phyloP scores from a whole-genome alignment of 2,329 filamentous ascomycete species.

The Cladosporium oxysporum region DNA sequence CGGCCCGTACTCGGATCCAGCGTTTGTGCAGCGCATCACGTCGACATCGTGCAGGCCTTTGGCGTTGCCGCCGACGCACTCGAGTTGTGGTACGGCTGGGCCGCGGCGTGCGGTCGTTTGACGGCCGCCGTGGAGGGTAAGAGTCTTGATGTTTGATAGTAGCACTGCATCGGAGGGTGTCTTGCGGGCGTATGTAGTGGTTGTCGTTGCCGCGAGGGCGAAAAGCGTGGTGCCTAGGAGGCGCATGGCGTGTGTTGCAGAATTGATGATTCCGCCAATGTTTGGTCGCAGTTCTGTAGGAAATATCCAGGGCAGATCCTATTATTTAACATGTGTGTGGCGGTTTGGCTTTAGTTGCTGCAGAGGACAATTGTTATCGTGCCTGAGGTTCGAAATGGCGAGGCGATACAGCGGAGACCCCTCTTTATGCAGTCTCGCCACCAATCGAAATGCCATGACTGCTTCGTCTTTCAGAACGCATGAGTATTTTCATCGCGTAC shows the following conservation, averaged over 20 bases:
- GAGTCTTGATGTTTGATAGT: slow-evolving; percentile 68
- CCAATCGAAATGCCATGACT: not conserved
- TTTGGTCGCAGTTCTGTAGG: not conserved
- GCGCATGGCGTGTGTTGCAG: not conserved
- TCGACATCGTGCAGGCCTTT: slow-evolving; percentile 70
- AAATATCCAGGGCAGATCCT: not conserved
- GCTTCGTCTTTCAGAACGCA: not conserved
- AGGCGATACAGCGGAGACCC: not conserved
- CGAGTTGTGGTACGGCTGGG: slow-evolving; percentile 69
- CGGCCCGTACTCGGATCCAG: slow-evolving; percentile 73
- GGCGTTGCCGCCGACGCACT: slow-evolving; percentile 67
- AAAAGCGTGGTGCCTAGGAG: slow-evolving; percentile 19
- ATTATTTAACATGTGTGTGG: not conserved
- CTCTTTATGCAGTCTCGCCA: not conserved
- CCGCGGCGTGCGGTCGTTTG: slow-evolving; percentile 76
- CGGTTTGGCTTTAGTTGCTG: not conserved
- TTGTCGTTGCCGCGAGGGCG: slow-evolving; percentile 20
- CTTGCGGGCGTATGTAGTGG: slow-evolving; percentile 24
- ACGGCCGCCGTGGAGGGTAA: slow-evolving; percentile 71
- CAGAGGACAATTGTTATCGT: slow-evolving; percentile 6
- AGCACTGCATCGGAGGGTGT: slow-evolving; percentile 54
- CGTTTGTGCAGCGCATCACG: slow-evolving; percentile 85
- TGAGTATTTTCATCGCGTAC: not conserved
- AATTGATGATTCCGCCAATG: not conserved
- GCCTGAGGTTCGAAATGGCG: not conserved